Evolutionary conservation across 2,329 filamentous ascomycete species (phyloP).

Genomic region (Sordariomycetes sp.): DNA sequence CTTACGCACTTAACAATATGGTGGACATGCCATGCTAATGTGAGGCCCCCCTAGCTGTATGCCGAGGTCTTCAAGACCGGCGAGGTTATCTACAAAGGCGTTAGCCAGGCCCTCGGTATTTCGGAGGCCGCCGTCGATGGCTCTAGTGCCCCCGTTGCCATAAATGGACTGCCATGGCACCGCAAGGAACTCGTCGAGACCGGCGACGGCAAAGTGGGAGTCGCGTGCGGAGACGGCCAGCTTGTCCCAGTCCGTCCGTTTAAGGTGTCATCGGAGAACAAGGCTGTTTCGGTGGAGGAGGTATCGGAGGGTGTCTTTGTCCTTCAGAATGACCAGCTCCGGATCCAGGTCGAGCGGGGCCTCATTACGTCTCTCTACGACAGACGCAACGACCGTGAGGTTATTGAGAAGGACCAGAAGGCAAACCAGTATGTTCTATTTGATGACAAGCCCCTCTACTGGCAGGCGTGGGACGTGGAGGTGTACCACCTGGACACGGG

Average conservation of each 20-base stretch:
- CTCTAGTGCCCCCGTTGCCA: conserved; percentile 42
- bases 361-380: conserved; percentile 80
- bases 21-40: conserved; percentile 13
- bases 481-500: conserved; percentile 88
- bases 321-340: conserved; percentile 67
- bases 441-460: conserved; percentile 94
- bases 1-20: background rate
- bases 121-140: conserved; percentile 27
- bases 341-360: conserved; percentile 62
- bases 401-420: conserved; percentile 63
- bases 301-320: conserved; percentile 56
- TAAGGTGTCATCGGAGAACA: conserved; percentile 29
- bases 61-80: conserved; percentile 71
- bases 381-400: conserved; percentile 58
- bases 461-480: conserved; percentile 97
- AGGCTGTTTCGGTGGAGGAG: conserved; percentile 41
- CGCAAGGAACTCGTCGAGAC: conserved; percentile 64
- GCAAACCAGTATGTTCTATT: conserved; percentile 91
- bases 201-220: conserved; percentile 37
- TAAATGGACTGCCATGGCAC: conserved; percentile 85
- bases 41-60: conserved; percentile 48
- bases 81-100: conserved; percentile 57
- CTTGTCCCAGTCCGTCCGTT: conserved; percentile 39
- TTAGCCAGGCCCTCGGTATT: conserved; percentile 58
- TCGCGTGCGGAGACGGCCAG: conserved; percentile 47